Conservation (phyloP, 2,329 filamentous ascomycete genomes). For the Fonsecaea monophora region DNA sequence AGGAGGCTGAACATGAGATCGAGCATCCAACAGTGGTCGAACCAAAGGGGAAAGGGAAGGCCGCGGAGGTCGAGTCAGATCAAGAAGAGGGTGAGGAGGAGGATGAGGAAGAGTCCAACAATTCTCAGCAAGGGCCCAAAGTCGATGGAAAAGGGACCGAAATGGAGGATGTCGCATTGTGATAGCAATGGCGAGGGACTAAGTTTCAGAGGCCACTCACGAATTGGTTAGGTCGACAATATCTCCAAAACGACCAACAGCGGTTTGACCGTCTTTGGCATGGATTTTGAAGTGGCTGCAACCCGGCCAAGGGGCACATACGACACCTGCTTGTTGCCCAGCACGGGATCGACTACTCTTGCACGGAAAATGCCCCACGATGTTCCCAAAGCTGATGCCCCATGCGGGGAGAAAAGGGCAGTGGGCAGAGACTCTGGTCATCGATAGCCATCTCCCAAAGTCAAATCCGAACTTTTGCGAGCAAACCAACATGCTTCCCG, state of each 20-base stretch:
- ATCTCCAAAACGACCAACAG: neutral
- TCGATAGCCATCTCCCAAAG: neutral
- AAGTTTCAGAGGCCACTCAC: neutral
- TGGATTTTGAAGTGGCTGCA: neutral
- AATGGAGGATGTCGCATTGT: slow-evolving; percentile 42
- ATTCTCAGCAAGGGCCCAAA: slow-evolving; percentile 32
- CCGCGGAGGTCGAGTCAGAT: slow-evolving; percentile 15
- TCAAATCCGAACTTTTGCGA: neutral
- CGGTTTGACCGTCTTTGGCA: neutral
- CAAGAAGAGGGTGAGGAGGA: slow-evolving; percentile 18
- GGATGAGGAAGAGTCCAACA: slow-evolving; percentile 34
- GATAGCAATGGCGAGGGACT: neutral
- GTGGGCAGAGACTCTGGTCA: neutral
- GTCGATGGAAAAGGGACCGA: slow-evolving; percentile 42
- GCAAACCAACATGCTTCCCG: neutral
- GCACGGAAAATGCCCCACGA: neutral
- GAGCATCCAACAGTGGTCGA: slow-evolving; percentile 22
- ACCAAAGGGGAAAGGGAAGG: slow-evolving; percentile 24
- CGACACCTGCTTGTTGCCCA: neutral
- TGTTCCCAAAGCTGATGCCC: neutral
- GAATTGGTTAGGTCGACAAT: neutral
- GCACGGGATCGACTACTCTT: neutral
- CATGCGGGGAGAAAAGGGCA: neutral
- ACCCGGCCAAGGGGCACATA: neutral
- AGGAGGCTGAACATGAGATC: slow-evolving; percentile 28